Percentiles rank a stretch among this genome's conserved stretches.
These are phyloP conservation scores for Coemansia sp. DNA, from an alignment of 192 early-diverging fungal species.

Conservation along the genomic window DNA sequence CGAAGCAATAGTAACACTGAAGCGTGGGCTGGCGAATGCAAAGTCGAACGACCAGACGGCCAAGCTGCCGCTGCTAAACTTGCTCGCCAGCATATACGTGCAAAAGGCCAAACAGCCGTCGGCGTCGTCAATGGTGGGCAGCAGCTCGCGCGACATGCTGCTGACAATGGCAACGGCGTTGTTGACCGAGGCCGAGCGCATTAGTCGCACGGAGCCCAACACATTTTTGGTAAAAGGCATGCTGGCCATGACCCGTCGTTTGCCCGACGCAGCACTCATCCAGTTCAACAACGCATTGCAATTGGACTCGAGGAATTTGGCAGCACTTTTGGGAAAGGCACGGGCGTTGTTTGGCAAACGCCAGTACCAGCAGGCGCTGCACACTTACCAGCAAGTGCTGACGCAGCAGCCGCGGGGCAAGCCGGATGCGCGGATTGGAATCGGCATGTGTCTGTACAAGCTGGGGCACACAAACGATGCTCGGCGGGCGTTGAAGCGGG, in stretches of 20 bases:
- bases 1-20: conserved; percentile 59
- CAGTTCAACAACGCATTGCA: conserved; percentile 44
- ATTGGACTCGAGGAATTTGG: background rate
- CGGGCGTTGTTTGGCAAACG: no score
- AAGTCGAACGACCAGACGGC: conserved; percentile 39
- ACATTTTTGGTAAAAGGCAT: conserved; percentile 75
- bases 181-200: conserved; percentile 72
- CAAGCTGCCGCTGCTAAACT: conserved; percentile 69
- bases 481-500: no score
- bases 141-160: conserved; percentile 55
- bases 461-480: no score
- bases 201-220: conserved; percentile 66
- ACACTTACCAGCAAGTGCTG: conserved; percentile 74
- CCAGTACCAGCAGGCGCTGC: conserved; percentile 56
- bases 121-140: background rate
- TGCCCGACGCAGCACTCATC: conserved; percentile 39
- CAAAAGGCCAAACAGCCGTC: conserved; percentile 56
- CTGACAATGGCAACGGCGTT: conserved; percentile 70
- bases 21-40: conserved; percentile 55
- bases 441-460: conserved; percentile 81
- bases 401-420: conserved; percentile 57
- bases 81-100: conserved; percentile 75
- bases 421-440: conserved; percentile 77
- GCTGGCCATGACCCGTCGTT: conserved; percentile 31
- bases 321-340: no score